phyloP scores from a whole-genome alignment of 148 eudicot genomes.

The Amaranthus palmeri region DNA sequence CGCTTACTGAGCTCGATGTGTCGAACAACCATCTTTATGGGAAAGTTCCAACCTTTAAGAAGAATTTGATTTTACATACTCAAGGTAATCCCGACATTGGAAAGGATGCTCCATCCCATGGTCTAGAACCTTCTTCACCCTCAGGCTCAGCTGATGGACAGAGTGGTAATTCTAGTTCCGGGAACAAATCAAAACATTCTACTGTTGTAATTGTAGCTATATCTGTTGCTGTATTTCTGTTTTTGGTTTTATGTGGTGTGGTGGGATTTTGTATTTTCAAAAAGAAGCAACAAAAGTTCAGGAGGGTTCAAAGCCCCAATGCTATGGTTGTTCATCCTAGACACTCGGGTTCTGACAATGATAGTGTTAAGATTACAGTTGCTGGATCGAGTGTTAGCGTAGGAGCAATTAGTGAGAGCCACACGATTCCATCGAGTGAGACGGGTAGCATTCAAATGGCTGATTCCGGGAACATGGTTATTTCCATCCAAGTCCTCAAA shows the following conservation, averaged over 20 bases:
- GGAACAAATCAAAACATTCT: slow-evolving; percentile 45
- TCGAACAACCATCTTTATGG: slow-evolving; percentile 69
- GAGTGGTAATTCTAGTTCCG: slow-evolving; percentile 21
- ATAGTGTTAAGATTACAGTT: slow-evolving; percentile 78
- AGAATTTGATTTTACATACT: slow-evolving; percentile 39
- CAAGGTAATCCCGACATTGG: slow-evolving; percentile 68
- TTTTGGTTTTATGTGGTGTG: slow-evolving; percentile 42
- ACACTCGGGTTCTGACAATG: slow-evolving; percentile 77
- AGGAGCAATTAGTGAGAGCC: slow-evolving; percentile 52
- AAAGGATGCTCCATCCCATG: slow-evolving; percentile 37
- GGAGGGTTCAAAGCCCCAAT: slow-evolving; percentile 78
- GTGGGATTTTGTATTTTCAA: slow-evolving; percentile 57
- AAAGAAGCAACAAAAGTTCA: slow-evolving; percentile 60
- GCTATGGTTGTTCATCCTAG: slow-evolving; percentile 83
- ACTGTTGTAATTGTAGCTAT: slow-evolving; percentile 43
- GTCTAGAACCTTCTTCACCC: slow-evolving; percentile 23
- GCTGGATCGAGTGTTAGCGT: slow-evolving; percentile 87
- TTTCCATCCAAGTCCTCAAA: slow-evolving; percentile 35
- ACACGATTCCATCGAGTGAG: slow-evolving; percentile 45
- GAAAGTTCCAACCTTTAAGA: slow-evolving; percentile 62
- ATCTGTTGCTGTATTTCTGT: slow-evolving; percentile 45
- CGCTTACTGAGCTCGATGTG: slow-evolving; percentile 56
- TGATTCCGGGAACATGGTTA: slow-evolving; percentile 45
- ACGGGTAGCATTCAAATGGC: slow-evolving; percentile 70
- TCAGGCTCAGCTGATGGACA: slow-evolving; percentile 23